These are phyloP conservation scores for Trichosporon sp. DNA, from an alignment of 1,284 basidiomycete genomes.

Conservation along the genomic window DNA sequence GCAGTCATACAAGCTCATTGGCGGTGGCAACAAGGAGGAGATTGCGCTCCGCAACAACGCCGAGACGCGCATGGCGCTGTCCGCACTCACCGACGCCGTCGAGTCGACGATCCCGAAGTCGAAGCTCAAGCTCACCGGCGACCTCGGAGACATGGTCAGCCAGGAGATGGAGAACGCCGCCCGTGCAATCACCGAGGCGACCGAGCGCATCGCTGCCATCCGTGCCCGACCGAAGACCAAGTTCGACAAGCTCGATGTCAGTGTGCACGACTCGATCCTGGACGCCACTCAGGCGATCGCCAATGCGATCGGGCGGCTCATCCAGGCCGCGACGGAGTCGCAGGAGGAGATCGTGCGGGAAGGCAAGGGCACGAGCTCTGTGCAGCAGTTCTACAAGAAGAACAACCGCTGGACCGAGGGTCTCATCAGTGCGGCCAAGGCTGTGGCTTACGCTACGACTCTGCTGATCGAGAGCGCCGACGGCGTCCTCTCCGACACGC, in stretches of 20 bases:
- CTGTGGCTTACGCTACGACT: slow-evolving; percentile 95
- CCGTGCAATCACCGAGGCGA: slow-evolving; percentile 87
- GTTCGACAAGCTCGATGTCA: slow-evolving; percentile 83
- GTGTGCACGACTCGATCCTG: slow-evolving; percentile 97
- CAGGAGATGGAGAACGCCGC: slow-evolving; percentile 94
- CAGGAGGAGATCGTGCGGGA: slow-evolving; percentile 97
- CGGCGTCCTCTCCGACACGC: slow-evolving; percentile 91
- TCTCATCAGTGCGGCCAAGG: slow-evolving; percentile 93
- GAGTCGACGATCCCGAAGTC: slow-evolving; percentile 83
- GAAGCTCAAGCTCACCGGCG: slow-evolving; percentile 73
- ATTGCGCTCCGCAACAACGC: slow-evolving; percentile 85
- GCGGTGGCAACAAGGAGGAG: slow-evolving; percentile 71
- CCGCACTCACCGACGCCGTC: slow-evolving; percentile 78
- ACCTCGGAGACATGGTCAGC: slow-evolving; percentile 94
- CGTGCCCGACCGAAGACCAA: slow-evolving; percentile 80
- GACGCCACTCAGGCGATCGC: slow-evolving; percentile 91
- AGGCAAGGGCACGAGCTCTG: slow-evolving; percentile 83
- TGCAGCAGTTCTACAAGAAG: slow-evolving; percentile 97
- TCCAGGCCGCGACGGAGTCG: slow-evolving; percentile 91
- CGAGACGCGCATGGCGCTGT: slow-evolving; percentile 72
- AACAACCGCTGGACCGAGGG: slow-evolving; percentile 99
- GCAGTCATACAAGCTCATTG: slow-evolving; percentile 86
- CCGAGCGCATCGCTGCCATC: slow-evolving; percentile 78
- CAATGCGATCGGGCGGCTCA: slow-evolving; percentile 86
- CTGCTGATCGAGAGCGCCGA: slow-evolving; percentile 96